Percentiles rank a stretch among this genome's conserved stretches.
These are phyloP conservation scores for Populus hybrid DNA, from an alignment of 441 rosid genomes.

Conservation along the genomic window DNA sequence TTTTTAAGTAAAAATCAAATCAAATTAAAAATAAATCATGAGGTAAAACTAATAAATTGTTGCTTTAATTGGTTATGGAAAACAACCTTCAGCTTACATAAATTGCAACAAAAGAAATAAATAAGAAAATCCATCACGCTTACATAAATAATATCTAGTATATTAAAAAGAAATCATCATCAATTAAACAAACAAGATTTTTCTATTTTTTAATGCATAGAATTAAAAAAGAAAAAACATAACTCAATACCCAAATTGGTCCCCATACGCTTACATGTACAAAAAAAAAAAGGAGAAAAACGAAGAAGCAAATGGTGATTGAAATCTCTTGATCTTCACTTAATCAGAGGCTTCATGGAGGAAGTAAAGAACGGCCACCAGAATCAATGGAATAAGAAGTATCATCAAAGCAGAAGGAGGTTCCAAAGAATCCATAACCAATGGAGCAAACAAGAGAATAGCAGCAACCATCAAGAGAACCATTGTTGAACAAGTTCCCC, in stretches of 20 bases:
- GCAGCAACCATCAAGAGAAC: not conserved
- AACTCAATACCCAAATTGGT: not conserved
- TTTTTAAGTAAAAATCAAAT: no score
- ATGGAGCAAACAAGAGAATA: constrained; percentile 13
- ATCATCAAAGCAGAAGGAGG: constrained; percentile 11
- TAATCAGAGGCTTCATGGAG: constrained; percentile 10
- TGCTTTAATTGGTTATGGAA: no score
- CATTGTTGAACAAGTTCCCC: constrained; percentile 20
- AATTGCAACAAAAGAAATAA: not conserved
- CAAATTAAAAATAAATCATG: rapidly evolving
- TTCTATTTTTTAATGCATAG: not conserved
- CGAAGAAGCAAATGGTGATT: no score
- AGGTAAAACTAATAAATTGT: no score
- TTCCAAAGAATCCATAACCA: constrained; percentile 6
- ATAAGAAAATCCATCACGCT: not conserved
- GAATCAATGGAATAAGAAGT: constrained; percentile 1
- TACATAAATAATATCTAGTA: not conserved
- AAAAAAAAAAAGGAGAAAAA: no score
- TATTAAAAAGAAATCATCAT: not conserved
- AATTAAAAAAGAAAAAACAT: not conserved
- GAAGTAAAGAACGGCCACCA: constrained; percentile 14
- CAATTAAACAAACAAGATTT: not conserved
- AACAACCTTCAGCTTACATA: not conserved
- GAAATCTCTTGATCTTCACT: not conserved
- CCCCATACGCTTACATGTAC: not conserved